These are phyloP conservation scores for Infundibulicybe gibba DNA, from an alignment of 768 basidiomycete species.

Conservation along the genomic window DNA sequence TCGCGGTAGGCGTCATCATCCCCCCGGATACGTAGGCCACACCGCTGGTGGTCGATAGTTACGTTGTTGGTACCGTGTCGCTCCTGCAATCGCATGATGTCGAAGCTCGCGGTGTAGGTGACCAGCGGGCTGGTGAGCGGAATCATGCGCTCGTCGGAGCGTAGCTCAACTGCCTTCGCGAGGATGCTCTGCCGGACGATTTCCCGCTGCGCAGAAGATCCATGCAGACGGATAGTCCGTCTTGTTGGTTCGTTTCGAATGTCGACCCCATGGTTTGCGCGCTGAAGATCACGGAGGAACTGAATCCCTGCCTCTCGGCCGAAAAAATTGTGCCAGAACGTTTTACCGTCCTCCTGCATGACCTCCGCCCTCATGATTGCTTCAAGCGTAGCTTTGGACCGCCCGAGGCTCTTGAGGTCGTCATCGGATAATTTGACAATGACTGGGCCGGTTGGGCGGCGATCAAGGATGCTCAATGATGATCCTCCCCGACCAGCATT, in stretches of 20 bases:
- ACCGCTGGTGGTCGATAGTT: constrained; percentile 37
- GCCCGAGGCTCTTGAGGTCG: constrained; percentile 44
- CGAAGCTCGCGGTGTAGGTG: constrained; percentile 40
- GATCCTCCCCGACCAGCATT: constrained; percentile 17
- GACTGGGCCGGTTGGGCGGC: constrained; percentile 15
- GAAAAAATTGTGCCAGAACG: constrained; percentile 69
- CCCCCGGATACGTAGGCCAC: constrained; percentile 53
- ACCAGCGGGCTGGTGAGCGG: constrained; percentile 43
- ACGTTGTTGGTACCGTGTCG: constrained; percentile 59
- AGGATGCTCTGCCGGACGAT: constrained; percentile 42
- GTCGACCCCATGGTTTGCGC: constrained; percentile 29
- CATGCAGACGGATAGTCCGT: constrained; percentile 52
- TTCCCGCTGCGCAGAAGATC: constrained; percentile 36
- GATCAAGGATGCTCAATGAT: constrained; percentile 18
- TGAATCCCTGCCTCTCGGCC: constrained; percentile 28
- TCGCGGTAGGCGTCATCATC: constrained; percentile 38
- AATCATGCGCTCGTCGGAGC: constrained; percentile 38
- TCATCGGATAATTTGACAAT: constrained; percentile 48
- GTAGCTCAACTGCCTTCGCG: constrained; percentile 39
- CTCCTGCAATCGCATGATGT: constrained; percentile 40
- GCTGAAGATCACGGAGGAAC: constrained; percentile 45
- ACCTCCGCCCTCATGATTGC: constrained; percentile 60
- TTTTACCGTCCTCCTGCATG: constrained; percentile 44
- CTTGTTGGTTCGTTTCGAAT: constrained; percentile 39
- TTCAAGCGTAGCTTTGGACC: constrained; percentile 59